phyloP scores from a whole-genome alignment of 345 rosid genomes.

The Raphanus sativus region DNA sequence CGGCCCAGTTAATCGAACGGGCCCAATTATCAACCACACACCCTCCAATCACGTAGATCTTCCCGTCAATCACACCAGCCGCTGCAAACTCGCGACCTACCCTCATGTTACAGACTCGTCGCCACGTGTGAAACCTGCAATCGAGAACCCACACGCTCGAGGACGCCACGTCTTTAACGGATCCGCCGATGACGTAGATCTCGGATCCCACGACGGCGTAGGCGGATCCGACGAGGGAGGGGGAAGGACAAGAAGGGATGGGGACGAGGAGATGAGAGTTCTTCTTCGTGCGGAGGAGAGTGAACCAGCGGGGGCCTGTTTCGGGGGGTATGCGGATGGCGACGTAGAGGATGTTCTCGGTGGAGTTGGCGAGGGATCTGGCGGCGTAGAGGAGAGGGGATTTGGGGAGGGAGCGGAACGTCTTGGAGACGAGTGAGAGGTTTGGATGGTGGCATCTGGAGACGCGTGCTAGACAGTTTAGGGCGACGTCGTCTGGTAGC shows the following conservation, averaged over 20 bases:
- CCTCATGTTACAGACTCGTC: slow-evolving; percentile 52
- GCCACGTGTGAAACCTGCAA: slow-evolving; percentile 66
- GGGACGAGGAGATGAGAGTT: slow-evolving; percentile 43
- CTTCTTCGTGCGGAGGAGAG: slow-evolving; percentile 35
- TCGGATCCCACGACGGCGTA: slow-evolving; percentile 52
- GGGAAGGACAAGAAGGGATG: slow-evolving; percentile 54
- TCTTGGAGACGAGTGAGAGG: slow-evolving; percentile 67
- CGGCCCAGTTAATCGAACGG: slow-evolving; percentile 73
- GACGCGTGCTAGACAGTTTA: slow-evolving; percentile 65
- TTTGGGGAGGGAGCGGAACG: slow-evolving; percentile 54
- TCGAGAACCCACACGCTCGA: slow-evolving; percentile 74
- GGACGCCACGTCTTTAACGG: slow-evolving; percentile 63
- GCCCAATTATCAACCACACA: slow-evolving; percentile 51
- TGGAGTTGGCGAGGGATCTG: slow-evolving; percentile 52
- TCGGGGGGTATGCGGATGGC: slow-evolving; percentile 53
- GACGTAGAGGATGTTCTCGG: slow-evolving; percentile 62
- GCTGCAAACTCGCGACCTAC: slow-evolving; percentile 83
- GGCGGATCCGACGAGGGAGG: slow-evolving; percentile 60
- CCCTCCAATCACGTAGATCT: slow-evolving; percentile 80
- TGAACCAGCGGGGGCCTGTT: slow-evolving; percentile 50
- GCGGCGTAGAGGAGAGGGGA: slow-evolving; percentile 61
- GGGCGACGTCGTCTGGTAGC: slow-evolving; percentile 62
- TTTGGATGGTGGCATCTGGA: slow-evolving; percentile 60
- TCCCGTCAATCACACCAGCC: slow-evolving; percentile 57
- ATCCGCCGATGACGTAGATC: slow-evolving; percentile 77